Base-by-base conservation (phyloP, 2,329 filamentous ascomycete genomes). In the Trichoderma pleuroti region DNA sequence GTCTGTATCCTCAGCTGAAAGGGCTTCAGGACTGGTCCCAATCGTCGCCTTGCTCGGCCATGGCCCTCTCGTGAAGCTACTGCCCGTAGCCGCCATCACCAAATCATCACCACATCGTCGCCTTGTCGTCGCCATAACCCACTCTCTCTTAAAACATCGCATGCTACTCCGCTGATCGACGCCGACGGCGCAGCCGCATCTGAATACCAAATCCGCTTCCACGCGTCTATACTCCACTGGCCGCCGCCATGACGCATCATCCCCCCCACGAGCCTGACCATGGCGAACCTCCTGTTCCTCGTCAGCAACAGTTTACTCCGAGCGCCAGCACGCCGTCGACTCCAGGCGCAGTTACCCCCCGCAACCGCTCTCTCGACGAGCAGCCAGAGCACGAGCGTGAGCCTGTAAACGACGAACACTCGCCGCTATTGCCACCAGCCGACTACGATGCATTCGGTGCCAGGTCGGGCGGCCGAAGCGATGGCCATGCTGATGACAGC, bases 341-440 rank as follows among this genome's bases (percentile, higher is more conserved):
- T 59, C 70, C 70, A 28, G 64, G n/a, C n/a, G 49, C 56, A 46
- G 46, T 32, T 26, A 60, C 70, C 24, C 64, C 36, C n/a, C 65
- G 65, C n/a, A 69, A 70, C 39, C 60, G 71, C 61, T 75, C 74
- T 36, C 36, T 73, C 67, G 72, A 76, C 65, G 75, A 72, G 32
- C 62, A 67, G 14, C 71, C 66, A 60, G 72, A 72, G 66, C 71
- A 70, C 24, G 67, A 56, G 63, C 71, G 70, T 21, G 59, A 70
- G 6, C 30, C 49, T 12, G 26, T 21, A 46, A 71, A 72, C 21
- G 70, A 77, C 62, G 80, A 81, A 72, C 76, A 75, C 49, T 79
- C 79, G 49, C 79, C 77, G 52, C 74, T 81, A 1, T 71, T 81
- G 26, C 73, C 72, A 18, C 65, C 74, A 49, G 70, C 68, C 34